A percentile compares a stretch with the other conserved stretches of the same genome.
These are phyloP conservation scores for Arthrinium puccinioides DNA, from an alignment of 2,329 filamentous ascomycete genomes.

Conservation along the genomic window DNA sequence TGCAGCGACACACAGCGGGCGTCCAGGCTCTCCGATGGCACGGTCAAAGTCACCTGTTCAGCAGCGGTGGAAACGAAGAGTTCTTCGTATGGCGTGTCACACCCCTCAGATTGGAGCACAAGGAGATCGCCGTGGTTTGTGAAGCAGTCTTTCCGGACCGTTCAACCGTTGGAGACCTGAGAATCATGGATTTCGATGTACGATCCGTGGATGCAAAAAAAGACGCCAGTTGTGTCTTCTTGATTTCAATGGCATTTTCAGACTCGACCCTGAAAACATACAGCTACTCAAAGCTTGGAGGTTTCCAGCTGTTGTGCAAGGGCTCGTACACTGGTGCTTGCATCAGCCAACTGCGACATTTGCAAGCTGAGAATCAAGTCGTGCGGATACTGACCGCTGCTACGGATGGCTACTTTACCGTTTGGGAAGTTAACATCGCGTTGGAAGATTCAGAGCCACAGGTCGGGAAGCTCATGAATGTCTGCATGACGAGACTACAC, in stretches of 20 bases:
- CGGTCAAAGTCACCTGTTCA: slow-evolving; percentile 66
- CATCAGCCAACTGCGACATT: slow-evolving; percentile 56
- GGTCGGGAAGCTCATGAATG: slow-evolving; percentile 16
- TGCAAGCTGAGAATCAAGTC: slow-evolving; percentile 19
- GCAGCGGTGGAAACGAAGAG: slow-evolving; percentile 81
- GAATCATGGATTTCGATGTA: slow-evolving; percentile 75
- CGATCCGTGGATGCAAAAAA: slow-evolving; percentile 9
- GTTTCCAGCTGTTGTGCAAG: slow-evolving; percentile 43
- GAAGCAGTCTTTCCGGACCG: slow-evolving; percentile 47
- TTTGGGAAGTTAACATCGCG: slow-evolving; percentile 39
- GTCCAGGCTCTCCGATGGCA: slow-evolving; percentile 78
- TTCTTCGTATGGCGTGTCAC: slow-evolving; percentile 75
- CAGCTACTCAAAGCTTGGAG: slow-evolving; percentile 30
- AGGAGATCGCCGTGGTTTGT: slow-evolving; percentile 46
- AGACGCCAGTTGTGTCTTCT: slow-evolving; percentile 27
- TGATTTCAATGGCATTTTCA: slow-evolving; percentile 70
- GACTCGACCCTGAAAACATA: slow-evolving; percentile 71
- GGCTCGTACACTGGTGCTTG: slow-evolving; percentile 66
- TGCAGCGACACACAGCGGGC: slow-evolving; percentile 76
- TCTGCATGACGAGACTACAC: slow-evolving; percentile 48
- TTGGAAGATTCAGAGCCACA: background rate
- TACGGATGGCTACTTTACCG: slow-evolving; percentile 70
- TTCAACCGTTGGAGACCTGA: slow-evolving; percentile 55
- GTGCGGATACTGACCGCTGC: slow-evolving; percentile 57
- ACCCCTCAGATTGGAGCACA: slow-evolving; percentile 39